Percentiles rank a stretch among this genome's conserved stretches.
phyloP scores from a whole-genome alignment of 345 rosid species.

The Adansonia digitata region DNA sequence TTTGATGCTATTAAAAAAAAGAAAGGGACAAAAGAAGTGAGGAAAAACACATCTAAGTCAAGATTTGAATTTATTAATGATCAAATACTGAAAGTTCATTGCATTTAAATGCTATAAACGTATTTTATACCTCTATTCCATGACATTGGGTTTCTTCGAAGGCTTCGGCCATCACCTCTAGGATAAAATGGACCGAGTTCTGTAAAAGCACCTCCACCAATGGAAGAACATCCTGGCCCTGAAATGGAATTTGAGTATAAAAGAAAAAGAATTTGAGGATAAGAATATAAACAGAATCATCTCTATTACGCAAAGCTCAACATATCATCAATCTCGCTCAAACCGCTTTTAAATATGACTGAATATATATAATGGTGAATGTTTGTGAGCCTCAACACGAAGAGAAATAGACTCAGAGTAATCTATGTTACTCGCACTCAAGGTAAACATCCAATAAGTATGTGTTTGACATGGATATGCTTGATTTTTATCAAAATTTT shows the following conservation, averaged over 20 bases:
- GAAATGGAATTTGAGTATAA: no score
- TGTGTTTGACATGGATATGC: no score
- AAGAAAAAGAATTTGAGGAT: neutral
- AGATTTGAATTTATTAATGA: neutral
- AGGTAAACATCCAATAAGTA: no score
- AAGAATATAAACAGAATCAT: neutral
- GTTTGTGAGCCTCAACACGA: no score
- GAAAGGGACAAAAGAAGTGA: neutral
- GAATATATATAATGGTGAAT: neutral
- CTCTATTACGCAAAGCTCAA: no score
- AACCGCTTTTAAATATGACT: neutral
- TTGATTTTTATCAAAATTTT: no score
- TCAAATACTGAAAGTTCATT: neutral
- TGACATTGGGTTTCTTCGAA: conserved; percentile 69
- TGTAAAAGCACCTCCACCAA: conserved; percentile 95
- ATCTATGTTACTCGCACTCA: no score
- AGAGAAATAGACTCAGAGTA: no score
- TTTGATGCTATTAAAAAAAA: conserved; percentile 59
- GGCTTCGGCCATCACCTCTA: conserved; percentile 69
- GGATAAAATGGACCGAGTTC: conserved; percentile 95
- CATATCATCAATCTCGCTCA: neutral
- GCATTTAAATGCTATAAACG: neutral
- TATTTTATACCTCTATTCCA: conserved; percentile 74
- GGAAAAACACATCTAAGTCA: neutral
- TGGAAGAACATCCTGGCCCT: conserved; percentile 96